Base-by-base conservation (phyloP, 1,139 yeast genomes). In the Yamadazyma sp. region DNA sequence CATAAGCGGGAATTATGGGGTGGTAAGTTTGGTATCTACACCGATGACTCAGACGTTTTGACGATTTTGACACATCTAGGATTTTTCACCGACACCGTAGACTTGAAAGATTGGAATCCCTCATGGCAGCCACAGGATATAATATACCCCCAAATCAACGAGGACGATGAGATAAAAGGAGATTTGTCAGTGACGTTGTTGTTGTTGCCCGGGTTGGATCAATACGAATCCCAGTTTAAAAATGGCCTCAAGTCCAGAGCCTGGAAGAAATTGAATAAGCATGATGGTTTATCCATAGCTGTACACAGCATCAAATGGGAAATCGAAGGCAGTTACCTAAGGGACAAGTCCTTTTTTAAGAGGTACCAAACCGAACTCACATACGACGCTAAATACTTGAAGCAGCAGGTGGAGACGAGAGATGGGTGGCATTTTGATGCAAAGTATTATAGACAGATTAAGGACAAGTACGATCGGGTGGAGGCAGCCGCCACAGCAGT, bases 21-120 rank as follows among this genome's bases (percentile, higher is more conserved):
- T 2, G 87, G 96, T 0, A 89, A 84, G 38, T 55, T 67, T 25
- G 75, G 75, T 1, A 69, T 92, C 2, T 92, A 91, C 60, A 87
- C 97, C 1, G 98, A 92, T 59, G 98, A 92, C 61, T 85, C 95
- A 1, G 96, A 92, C 57, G 66, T 91, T 3, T 73, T 92, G 31
- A 73, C 87, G 2, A 85, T 83, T 0, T 64, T 91, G 43, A 75
- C 80, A 45, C 98, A 92, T 54, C 64, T 78, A 45, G 97, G 96
- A 0, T 67, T 83, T 20, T 69, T 87, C 44, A 53, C 53, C 24
- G 46, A 51, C 15, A 41, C 35, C 10, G 36, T 64, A 5, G 64
- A 68, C 41, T 56, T 71, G 40, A 46, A 44, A 17, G 67, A 67
- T 10, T 62, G 73, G 56, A 70, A 70, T 45, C 56, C 60, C 17